Evolutionary conservation across 768 basidiomycete species (phyloP).

Genomic region (Mycena olivaceomarginata): DNA sequence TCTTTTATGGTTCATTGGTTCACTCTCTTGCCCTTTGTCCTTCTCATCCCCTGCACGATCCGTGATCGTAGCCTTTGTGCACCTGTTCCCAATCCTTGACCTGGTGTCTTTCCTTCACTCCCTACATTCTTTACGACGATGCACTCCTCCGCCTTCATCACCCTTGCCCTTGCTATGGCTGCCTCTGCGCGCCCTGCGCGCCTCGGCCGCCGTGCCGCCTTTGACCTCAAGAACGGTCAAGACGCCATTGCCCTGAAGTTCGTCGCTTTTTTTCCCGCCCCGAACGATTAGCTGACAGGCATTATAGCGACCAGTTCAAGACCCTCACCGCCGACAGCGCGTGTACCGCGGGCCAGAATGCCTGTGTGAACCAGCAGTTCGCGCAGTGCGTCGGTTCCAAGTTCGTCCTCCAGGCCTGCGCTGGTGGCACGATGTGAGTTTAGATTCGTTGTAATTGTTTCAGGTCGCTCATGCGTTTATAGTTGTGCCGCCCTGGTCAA

Average conservation of each 20-base stretch:
- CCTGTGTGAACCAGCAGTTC: slow-evolving; percentile 70
- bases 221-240: slow-evolving; percentile 62
- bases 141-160: slow-evolving; percentile 62
- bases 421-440: slow-evolving; percentile 59
- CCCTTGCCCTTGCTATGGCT: slow-evolving; percentile 55
- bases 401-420: slow-evolving; percentile 60
- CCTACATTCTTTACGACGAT: slow-evolving; percentile 49
- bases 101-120: slow-evolving; percentile 52
- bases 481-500: slow-evolving; percentile 71
- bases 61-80: slow-evolving; percentile 50
- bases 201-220: slow-evolving; percentile 53
- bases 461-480: neutral
- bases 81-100: slow-evolving; percentile 46
- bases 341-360: slow-evolving; percentile 62
- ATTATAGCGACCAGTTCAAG: slow-evolving; percentile 57
- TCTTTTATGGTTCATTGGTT: slow-evolving; percentile 26
- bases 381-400: slow-evolving; percentile 75
- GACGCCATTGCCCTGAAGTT: slow-evolving; percentile 65
- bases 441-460: neutral
- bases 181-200: slow-evolving; percentile 60
- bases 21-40: slow-evolving; percentile 37
- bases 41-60: slow-evolving; percentile 47
- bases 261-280: slow-evolving; percentile 27
- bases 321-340: slow-evolving; percentile 56
- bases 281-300: neutral